Conservation (phyloP, 1,284 basidiomycete genomes). For the Inonotus hispidus region DNA sequence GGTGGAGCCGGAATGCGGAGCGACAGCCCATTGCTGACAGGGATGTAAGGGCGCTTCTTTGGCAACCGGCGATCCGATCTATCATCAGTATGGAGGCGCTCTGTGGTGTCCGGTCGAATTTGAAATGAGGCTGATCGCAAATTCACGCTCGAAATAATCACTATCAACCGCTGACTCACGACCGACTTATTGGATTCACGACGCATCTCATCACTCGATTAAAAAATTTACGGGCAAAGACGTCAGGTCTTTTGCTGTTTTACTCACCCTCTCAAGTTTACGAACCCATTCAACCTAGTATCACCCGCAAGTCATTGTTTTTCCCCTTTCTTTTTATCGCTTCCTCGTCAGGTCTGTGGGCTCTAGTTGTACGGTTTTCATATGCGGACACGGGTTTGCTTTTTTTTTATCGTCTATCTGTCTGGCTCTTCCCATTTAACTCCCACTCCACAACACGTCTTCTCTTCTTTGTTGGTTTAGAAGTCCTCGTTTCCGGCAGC, state of each 20-base stretch:
- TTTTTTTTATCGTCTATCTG: neutral
- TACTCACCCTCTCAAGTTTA: neutral
- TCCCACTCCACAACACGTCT: neutral
- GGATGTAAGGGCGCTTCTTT: slow-evolving; percentile 8
- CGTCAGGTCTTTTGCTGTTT: neutral
- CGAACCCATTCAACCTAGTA: neutral
- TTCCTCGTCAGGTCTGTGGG: neutral
- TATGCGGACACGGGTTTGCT: neutral
- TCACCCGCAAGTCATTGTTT: neutral
- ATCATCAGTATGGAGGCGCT: neutral
- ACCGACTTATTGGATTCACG: slow-evolving; percentile 1
- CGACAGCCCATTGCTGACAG: slow-evolving; percentile 18
- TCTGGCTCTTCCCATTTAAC: neutral
- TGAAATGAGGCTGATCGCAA: neutral
- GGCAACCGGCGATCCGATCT: neutral
- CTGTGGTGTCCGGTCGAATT: neutral
- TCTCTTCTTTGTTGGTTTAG: neutral
- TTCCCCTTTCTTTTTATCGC: neutral
- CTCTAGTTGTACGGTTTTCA: neutral
- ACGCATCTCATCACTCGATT: neutral
- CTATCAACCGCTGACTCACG: neutral
- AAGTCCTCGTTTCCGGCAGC: neutral
- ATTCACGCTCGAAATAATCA: neutral
- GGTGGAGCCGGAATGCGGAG: slow-evolving; percentile 15
- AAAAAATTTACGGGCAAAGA: neutral